Evolutionary conservation across 768 basidiomycete genomes (phyloP), one percentile per base, ranked within the genome.

Genomic region (Serpula lacrymans): DNA sequence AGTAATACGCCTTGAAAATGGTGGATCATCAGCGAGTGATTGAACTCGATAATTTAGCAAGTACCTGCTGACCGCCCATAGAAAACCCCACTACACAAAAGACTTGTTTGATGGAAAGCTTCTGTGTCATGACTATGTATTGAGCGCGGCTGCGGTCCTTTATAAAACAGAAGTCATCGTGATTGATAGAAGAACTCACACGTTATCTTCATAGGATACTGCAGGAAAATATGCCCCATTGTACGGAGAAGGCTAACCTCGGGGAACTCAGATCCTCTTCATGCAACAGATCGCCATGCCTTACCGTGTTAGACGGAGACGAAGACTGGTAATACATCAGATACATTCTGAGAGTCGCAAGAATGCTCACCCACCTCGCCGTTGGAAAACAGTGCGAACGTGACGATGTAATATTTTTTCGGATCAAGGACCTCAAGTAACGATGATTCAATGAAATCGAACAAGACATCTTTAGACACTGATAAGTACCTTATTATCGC

Each of bases 21-120:
- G 14, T 41, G 34, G 10, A 30, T 7, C 42, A 30, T 37, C 14
- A 16, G 27, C 10, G 18, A 39, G 18, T 11, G 11, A 32, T n/a
- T n/a, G n/a, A n/a, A n/a, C n/a, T 18, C 4, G 8, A 20, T 14
- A 28, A 11, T 46, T 10, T 1, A 11, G 10, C 41, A 16, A 34
- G n/a, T n/a, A 67, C 68, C 58, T 70, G 66, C 50, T 78, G 78
- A 3, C 69, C 79, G 39, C 77, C 77, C 79, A 80, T 81, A 3
- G 76, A 77, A 47, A 78, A 78, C 3, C 78, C 78, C 16, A 78
- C 60, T 20, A 71, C 74, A 21, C 69, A 65, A 41, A 60, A 69
- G 1, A 74, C 55, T 45, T 72, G 69, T 43, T 64, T 55, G 6
- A 80, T 52, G 6, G 65, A 68, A 21, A 78, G 65, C 22, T 59